Base-by-base conservation (phyloP, 202 grass and related monocot genomes). In the Saccharum hybrid region DNA sequence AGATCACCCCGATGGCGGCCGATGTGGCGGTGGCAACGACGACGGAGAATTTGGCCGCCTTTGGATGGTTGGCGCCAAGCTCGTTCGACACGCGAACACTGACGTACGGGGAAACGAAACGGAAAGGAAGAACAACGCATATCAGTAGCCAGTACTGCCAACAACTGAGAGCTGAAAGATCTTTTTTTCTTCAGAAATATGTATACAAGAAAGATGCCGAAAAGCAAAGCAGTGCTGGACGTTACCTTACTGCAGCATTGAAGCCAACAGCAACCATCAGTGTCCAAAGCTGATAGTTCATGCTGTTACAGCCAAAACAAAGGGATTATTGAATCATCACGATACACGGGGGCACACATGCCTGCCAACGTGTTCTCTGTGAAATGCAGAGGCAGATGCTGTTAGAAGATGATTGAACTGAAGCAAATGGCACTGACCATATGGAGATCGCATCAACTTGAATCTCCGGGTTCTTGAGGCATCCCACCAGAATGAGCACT, bases 211-310 rank as follows among this genome's bases (percentile, higher is more conserved):
- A 66, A 45, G 39, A 2, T 40, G 66, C 38, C 0, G 2, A 4
- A 1, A 63, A 34, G 7, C 37, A 10, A 14, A 66, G 9, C 10
- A 23, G 8, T 22, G 2, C 0, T 14, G 62, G 1, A 36, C 7
- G 21, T 4, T 89, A 96, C 93, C 93, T 89, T 30, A 96, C 90
- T 7, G 90, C 90, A 18, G 86, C 86, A 13, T 90, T 96, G 67
- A 97, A 97, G 6, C 91, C 94, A 10, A 97, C 81, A 63, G 94
- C 72, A 49, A 97, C 83, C 94, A 97, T 97, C 41, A 97, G 87
- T 18, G 91, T 83, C 91, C 94, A 93, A 26, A 89, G 63, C 81
- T 85, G 82, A 59, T 91, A 91, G 68, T 97, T 97, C 91, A 93
- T 91, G 78, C 91, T 97, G 70, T 61, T 64, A 41, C 21, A 81